Evolutionary conservation across 805 yeast genomes (phyloP).

Genomic region (Monosporozyma aquatica): DNA sequence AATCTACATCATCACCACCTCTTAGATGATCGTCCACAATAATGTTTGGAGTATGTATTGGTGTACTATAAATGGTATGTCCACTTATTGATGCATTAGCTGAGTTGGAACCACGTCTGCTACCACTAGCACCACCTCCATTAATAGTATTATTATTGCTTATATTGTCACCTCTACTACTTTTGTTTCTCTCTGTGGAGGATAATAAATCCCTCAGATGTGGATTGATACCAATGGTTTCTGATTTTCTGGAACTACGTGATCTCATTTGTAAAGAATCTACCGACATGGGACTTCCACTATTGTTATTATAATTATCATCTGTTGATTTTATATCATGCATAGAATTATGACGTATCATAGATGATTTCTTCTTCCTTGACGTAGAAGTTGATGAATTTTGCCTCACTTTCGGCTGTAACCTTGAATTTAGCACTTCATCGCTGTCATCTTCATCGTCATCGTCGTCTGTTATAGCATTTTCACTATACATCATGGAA

Average conservation of each 20-base stretch:
- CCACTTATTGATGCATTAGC: constrained; percentile 3
- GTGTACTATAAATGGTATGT: constrained; percentile 5
- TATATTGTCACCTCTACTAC: not conserved
- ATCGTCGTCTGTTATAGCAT: constrained; percentile 22
- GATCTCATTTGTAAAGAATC: not conserved
- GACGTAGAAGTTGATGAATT: constrained; percentile 7
- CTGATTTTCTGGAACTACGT: constrained; percentile 2
- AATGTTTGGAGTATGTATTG: constrained; percentile 5
- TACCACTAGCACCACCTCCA: not conserved
- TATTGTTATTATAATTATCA: not conserved
- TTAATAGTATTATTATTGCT: not conserved
- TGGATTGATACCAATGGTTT: constrained; percentile 2
- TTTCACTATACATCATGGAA: constrained; percentile 10
- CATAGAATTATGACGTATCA: constrained; percentile 11
- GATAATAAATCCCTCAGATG: constrained; percentile 3
- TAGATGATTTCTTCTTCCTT: constrained; percentile 7
- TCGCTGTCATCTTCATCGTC: constrained; percentile 6
- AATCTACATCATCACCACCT: constrained; percentile 1
- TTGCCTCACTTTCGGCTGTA: constrained; percentile 6
- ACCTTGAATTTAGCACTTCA: not conserved
- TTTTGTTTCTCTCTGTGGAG: not conserved
- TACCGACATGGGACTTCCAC: too few species aligned
- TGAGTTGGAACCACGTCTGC: constrained; percentile 3
- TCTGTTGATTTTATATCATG: constrained; percentile 1
- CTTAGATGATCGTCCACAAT: not conserved